Percentiles rank a stretch among this genome's conserved stretches.
Conservation (phyloP, 129 eudicot genomes). For the Helichrysum umbraculigerum region DNA sequence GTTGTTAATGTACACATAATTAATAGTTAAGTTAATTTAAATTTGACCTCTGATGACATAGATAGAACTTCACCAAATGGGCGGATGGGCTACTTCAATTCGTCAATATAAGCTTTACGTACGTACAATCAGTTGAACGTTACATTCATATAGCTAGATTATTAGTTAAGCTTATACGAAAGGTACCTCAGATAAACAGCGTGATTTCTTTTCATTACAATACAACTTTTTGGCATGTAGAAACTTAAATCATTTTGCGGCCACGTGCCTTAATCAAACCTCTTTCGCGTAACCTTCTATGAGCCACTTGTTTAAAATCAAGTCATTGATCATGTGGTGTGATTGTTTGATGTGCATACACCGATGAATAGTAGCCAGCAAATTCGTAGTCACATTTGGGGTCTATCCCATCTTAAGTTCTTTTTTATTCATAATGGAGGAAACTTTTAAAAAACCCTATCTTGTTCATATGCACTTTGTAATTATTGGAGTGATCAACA, state of each 20-base stretch:
- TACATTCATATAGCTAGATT: too few relatives aligned
- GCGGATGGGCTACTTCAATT: too few relatives aligned
- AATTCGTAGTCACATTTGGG: neutral
- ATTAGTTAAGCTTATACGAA: too few relatives aligned
- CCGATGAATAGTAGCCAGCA: slow-evolving; percentile 5
- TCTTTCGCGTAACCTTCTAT: neutral
- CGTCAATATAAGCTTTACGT: too few relatives aligned
- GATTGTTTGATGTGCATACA: slow-evolving; percentile 20
- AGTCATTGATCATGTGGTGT: slow-evolving; percentile 12
- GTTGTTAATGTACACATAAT: too few relatives aligned
- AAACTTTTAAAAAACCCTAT: slow-evolving; percentile 11
- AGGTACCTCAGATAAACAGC: too few relatives aligned
- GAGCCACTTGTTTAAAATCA: slow-evolving; percentile 1
- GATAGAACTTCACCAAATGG: too few relatives aligned
- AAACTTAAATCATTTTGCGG: neutral
- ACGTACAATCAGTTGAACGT: too few relatives aligned
- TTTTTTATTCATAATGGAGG: slow-evolving; percentile 1
- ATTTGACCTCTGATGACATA: too few relatives aligned
- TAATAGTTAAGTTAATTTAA: too few relatives aligned
- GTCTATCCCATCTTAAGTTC: slow-evolving; percentile 5
- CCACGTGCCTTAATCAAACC: slow-evolving; percentile 2
- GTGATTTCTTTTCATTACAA: neutral
- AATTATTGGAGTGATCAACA: slow-evolving; percentile 14
- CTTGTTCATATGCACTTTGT: slow-evolving; percentile 21
- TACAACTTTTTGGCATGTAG: too few relatives aligned